Conservation (phyloP, 768 basidiomycete species). For the Phaffia australis region DNA sequence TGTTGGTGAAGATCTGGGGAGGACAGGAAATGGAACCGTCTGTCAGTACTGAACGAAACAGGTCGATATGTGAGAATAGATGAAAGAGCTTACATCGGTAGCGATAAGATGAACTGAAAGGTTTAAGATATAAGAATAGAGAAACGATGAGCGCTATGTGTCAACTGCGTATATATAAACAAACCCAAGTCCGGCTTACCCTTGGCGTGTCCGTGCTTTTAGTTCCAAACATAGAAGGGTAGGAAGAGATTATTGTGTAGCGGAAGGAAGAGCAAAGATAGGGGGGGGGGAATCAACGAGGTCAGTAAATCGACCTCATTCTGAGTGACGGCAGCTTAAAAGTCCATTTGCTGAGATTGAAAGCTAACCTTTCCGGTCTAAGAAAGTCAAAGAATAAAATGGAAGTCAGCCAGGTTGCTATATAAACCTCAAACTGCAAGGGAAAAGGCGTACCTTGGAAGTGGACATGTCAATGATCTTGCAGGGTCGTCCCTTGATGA, state of each 20-base stretch:
- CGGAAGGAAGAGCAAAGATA: too few species aligned
- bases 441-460: background rate
- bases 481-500: constrained; percentile 96
- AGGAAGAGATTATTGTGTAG: too few species aligned
- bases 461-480: constrained; percentile 44
- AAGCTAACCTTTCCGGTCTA: constrained; percentile 80
- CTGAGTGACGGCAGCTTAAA: too few species aligned
- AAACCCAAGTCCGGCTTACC: too few species aligned
- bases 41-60: background rate
- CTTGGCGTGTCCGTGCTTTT: too few species aligned
- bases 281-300: too few species aligned
- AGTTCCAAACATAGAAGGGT: too few species aligned
- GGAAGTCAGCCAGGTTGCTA: background rate
- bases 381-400: constrained; percentile 37
- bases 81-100: constrained; percentile 64
- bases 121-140: too few species aligned
- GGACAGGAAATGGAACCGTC: constrained; percentile 4
- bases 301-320: too few species aligned
- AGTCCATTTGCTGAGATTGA: constrained; percentile 54
- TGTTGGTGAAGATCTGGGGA: constrained; percentile 87
- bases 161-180: too few species aligned
- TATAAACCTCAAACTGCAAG: background rate
- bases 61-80: background rate
- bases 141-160: too few species aligned
- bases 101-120: constrained; percentile 75